Base-by-base conservation (phyloP, 345 rosid species). In the Murraya koenigii region DNA sequence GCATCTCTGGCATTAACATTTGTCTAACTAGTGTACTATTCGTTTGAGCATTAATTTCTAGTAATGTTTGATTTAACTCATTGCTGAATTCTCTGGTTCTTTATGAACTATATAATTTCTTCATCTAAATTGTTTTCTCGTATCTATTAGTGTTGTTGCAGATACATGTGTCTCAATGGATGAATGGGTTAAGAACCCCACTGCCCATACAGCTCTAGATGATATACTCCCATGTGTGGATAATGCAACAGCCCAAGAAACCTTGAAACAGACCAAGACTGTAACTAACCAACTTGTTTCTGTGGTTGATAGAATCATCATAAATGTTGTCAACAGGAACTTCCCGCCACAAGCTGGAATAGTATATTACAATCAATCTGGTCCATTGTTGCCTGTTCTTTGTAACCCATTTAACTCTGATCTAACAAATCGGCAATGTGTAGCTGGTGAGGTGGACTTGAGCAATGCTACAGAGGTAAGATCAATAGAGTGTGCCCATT, bases 81-180 rank as follows among this genome's bases (percentile, higher is more conserved):
- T 65, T 8, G 7, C 38, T 30, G 30, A 4, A 8, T 17, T 6
- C 26, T 26, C 20, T 74, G 10, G 39, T 61, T 44, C 41, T 28
- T 49, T n/a, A 47, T 1, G 23, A 28, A 22, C 19, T 47, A 22
- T 47, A 4, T 22, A 11, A 41, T 49, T 17, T 38, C 36, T 15
- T 30, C 22, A 64, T 14, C 62, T 64, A 74, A 81, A 69, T 22
- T 56, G 19, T 47, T 78, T 56, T 15, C 49, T 3, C 67, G 23
- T 72, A 25, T 75, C 61, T 82, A 6, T 61, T 75, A 96, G 99
- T 76, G 97, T 88, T 80, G 88, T 87, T n/a, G 97, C 88, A 56
- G 99, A 94, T 86, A 79, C 99, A 0, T 96, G 99, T 63, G 88
- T 96, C 67, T 81, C 99, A 8, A 96, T 96, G 99, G 95, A 92